phyloP scores from a whole-genome alignment of 371 early-diverging fungal species.

The Mortierella sp. region DNA sequence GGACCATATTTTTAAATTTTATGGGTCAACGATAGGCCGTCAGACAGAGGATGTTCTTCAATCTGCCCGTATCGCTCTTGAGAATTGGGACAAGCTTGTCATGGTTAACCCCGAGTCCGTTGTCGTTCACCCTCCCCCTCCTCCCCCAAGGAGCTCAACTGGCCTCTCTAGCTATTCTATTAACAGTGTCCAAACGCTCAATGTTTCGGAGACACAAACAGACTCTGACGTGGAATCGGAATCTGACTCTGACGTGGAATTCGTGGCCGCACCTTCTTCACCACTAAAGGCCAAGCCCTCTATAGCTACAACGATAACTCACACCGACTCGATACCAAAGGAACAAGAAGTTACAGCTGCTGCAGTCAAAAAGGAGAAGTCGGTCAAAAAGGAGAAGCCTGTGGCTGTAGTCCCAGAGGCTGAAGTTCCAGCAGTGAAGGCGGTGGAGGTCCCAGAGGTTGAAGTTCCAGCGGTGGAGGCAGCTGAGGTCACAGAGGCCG shows the following conservation, averaged over 20 bases:
- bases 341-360: conserved; percentile 7
- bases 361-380: background rate
- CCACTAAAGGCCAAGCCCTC: conserved; percentile 51
- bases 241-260: conserved; percentile 32
- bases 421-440: background rate
- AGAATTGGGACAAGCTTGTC: conserved; percentile 47
- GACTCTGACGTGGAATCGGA: conserved; percentile 23
- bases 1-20: background rate
- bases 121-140: conserved; percentile 48
- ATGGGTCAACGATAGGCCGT: conserved; percentile 17
- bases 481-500: background rate
- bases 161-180: conserved; percentile 11
- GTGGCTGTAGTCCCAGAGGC: background rate
- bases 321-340: background rate
- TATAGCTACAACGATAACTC: conserved; percentile 16
- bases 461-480: background rate
- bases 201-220: conserved; percentile 25
- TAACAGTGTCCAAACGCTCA: conserved; percentile 23
- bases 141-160: conserved; percentile 23
- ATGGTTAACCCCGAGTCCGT: conserved; percentile 38
- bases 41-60: conserved; percentile 54
- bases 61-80: conserved; percentile 42
- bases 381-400: background rate
- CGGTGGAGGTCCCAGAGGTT: background rate
- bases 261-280: conserved; percentile 41